Percentiles rank a stretch among this genome's conserved stretches.
Evolutionary conservation across 2,329 filamentous ascomycete species (phyloP).

Genomic region (Fusarium ambrosium): DNA sequence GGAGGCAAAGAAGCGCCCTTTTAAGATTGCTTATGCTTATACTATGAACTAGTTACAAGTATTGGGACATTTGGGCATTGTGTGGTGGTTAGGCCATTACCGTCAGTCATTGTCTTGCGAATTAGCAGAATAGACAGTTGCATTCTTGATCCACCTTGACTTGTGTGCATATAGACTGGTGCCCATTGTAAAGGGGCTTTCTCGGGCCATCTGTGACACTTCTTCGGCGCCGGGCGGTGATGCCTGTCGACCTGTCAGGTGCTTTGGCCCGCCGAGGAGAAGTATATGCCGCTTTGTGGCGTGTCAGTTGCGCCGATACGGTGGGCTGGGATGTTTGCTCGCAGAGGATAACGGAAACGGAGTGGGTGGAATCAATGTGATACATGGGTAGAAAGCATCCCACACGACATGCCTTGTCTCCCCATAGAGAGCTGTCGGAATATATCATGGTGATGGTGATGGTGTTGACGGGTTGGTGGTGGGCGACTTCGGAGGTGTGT

Average conservation of each 20-base stretch:
- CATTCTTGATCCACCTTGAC: slow-evolving; percentile 15
- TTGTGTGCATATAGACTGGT: neutral
- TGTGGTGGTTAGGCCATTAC: slow-evolving; percentile 10
- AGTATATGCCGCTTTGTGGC: slow-evolving; percentile 18
- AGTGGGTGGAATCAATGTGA: slow-evolving; percentile 4
- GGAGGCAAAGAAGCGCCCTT: slow-evolving; percentile 29
- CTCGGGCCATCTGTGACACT: slow-evolving; percentile 9
- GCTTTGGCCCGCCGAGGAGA: slow-evolving; percentile 13
- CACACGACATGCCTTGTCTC: slow-evolving; percentile 26
- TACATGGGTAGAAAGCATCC: slow-evolving; percentile 23
- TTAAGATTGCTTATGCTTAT: slow-evolving; percentile 25
- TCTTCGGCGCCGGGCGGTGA: slow-evolving; percentile 1
- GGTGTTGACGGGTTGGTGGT: neutral
- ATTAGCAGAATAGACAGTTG: slow-evolving; percentile 33
- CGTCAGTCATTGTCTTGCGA: slow-evolving; percentile 25
- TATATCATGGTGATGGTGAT: neutral
- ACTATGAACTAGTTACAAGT: slow-evolving; percentile 15
- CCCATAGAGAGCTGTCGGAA: neutral
- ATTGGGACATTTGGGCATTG: slow-evolving; percentile 18
- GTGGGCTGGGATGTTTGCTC: slow-evolving; percentile 8
- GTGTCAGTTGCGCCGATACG: slow-evolving; percentile 16
- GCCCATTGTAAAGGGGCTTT: slow-evolving; percentile 26
- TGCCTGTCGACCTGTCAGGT: slow-evolving; percentile 23
- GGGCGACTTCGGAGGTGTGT: slow-evolving; percentile 13
- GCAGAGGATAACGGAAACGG: neutral